phyloP scores from a whole-genome alignment of 108 stramenopile species.

The Mayamaea pseudoterrestris region DNA sequence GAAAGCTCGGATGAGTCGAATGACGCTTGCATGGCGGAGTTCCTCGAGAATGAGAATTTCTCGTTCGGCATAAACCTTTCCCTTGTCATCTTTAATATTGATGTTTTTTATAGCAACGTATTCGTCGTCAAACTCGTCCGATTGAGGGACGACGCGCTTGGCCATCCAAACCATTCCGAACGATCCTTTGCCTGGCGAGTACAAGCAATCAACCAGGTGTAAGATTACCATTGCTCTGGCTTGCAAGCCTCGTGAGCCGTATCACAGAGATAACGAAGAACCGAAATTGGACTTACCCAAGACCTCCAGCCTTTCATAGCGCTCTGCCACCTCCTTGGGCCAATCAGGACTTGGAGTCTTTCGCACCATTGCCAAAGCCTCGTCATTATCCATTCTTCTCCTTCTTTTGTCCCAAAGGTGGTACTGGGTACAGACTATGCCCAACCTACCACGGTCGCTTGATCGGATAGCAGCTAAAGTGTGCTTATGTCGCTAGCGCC shows the following conservation, averaged over 20 bases:
- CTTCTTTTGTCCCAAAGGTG: too few species aligned
- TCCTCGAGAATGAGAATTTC: constrained; percentile 66
- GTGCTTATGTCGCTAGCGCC: too few species aligned
- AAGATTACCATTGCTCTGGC: too few species aligned
- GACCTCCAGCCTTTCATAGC: constrained; percentile 62
- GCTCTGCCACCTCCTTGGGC: constrained; percentile 49
- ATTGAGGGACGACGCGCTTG: constrained; percentile 11
- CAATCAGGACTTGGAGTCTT: too few species aligned
- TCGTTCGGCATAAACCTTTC: constrained; percentile 54
- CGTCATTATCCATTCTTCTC: too few species aligned
- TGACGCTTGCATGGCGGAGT: constrained; percentile 61
- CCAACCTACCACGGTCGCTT: too few species aligned
- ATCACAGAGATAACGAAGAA: too few species aligned
- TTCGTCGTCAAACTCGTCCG: constrained; percentile 33
- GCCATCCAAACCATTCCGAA: constrained; percentile 73
- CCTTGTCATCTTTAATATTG: constrained; percentile 44
- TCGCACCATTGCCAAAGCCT: too few species aligned
- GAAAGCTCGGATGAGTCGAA: constrained; percentile 51
- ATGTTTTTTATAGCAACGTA: constrained; percentile 76
- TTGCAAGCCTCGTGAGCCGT: too few species aligned
- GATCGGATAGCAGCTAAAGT: too few species aligned
- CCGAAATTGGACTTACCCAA: constrained; percentile 60
- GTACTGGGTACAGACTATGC: too few species aligned
- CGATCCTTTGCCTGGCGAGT: background rate
- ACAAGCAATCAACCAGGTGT: too few species aligned